These are phyloP conservation scores for Erodium chrysanthum DNA, from an alignment of 441 rosid species.

Conservation along the genomic window DNA sequence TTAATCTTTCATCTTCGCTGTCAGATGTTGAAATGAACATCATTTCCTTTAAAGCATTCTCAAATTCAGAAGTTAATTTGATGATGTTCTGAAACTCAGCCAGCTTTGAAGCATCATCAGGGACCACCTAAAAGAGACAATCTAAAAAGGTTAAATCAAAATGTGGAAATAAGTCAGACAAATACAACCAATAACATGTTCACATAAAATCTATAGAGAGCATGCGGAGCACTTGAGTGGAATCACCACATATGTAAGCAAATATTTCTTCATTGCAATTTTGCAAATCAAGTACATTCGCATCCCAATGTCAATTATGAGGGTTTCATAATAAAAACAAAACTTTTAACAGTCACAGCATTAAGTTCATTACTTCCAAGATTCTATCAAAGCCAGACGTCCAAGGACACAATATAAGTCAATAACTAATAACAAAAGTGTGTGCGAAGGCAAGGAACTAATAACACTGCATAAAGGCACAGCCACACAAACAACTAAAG, in stretches of 20 bases:
- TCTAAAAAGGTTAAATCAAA: not conserved
- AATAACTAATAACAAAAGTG: not conserved
- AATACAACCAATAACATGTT: not conserved
- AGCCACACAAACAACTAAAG: not conserved
- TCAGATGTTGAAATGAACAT: conserved; percentile 61
- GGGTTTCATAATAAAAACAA: not conserved
- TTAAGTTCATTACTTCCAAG: not conserved
- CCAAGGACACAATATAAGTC: not conserved
- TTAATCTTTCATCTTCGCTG: conserved; percentile 53
- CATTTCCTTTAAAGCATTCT: conserved; percentile 52
- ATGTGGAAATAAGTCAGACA: conserved; percentile 1
- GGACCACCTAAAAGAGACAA: conserved; percentile 58
- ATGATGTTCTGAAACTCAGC: conserved; percentile 75
- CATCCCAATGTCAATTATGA: not conserved
- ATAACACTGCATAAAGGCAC: not conserved
- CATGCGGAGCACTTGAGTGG: not conserved
- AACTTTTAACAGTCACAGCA: not conserved
- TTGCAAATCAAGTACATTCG: not conserved
- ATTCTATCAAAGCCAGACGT: not conserved
- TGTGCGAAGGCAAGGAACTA: not conserved
- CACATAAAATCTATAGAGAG: not conserved
- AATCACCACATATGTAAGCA: no score
- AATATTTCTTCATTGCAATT: not conserved
- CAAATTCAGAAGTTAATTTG: conserved; percentile 60
- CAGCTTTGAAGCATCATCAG: conserved; percentile 85